Evolutionary conservation across 1,284 basidiomycete genomes (phyloP).

Genomic region (Ceraceosorus guamensis): DNA sequence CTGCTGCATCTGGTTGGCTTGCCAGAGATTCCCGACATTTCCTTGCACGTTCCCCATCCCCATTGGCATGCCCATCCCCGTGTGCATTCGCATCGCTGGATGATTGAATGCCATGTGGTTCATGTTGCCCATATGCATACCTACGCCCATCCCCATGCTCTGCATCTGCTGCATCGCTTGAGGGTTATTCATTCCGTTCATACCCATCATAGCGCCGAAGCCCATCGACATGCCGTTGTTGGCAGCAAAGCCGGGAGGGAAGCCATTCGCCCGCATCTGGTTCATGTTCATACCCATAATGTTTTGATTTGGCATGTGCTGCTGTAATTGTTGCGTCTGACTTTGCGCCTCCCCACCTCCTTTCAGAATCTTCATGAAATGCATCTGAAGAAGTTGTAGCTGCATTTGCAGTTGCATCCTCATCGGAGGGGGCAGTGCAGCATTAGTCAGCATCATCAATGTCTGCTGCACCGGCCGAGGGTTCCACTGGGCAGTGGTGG

Average conservation of each 20-base stretch:
- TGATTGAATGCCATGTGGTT: slow-evolving; percentile 7
- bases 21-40: neutral
- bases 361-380: slow-evolving; percentile 14
- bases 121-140: slow-evolving; percentile 7
- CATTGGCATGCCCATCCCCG: slow-evolving; percentile 8
- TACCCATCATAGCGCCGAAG: slow-evolving; percentile 4
- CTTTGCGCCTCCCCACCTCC: too few relatives aligned
- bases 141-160: slow-evolving; percentile 17
- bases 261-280: neutral
- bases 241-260: slow-evolving; percentile 1
- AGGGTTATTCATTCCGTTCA: neutral
- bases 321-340: slow-evolving; percentile 27
- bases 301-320: slow-evolving; percentile 9
- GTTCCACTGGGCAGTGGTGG: slow-evolving; percentile 17
- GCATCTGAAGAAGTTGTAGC: slow-evolving; percentile 41
- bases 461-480: slow-evolving; percentile 41
- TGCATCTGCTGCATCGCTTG: slow-evolving; percentile 7
- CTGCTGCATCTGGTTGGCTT: neutral
- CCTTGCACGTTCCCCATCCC: slow-evolving; percentile 1
- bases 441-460: slow-evolving; percentile 44
- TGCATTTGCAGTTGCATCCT: slow-evolving; percentile 47
- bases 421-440: slow-evolving; percentile 40
- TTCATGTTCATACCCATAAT: neutral
- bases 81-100: neutral
- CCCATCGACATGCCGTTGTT: slow-evolving; percentile 1